Conservation (phyloP, 352 stramenopile species). For the Pythium rishiriense region DNA sequence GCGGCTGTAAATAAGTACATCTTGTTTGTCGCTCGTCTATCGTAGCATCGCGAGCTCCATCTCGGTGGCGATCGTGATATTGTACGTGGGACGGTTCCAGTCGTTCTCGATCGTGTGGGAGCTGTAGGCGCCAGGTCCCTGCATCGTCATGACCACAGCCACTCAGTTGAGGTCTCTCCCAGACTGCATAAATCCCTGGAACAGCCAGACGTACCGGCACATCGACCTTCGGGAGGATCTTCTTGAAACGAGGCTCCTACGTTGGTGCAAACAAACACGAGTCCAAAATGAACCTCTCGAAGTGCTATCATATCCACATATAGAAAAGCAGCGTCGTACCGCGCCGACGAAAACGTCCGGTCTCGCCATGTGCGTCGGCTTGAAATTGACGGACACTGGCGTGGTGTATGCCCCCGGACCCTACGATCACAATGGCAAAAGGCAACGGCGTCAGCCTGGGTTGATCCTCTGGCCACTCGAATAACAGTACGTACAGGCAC, state of each 20-base stretch:
- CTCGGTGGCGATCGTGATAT: conserved; percentile 84
- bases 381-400: conserved; percentile 38
- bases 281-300: not conserved
- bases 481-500: conserved; percentile 44
- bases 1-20: too few relatives aligned
- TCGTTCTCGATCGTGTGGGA: conserved; percentile 66
- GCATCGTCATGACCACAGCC: conserved; percentile 1
- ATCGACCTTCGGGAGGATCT: conserved; percentile 50
- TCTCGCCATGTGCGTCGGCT: conserved; percentile 64
- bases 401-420: conserved; percentile 60
- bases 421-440: conserved; percentile 25
- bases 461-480: not conserved
- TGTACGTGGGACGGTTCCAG: conserved; percentile 87
- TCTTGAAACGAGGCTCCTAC: conserved; percentile 78
- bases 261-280: not conserved
- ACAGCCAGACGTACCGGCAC: conserved; percentile 40
- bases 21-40: conserved; percentile 21
- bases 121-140: conserved; percentile 80
- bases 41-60: conserved; percentile 77
- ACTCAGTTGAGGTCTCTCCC: not conserved
- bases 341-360: conserved; percentile 69
- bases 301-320: not conserved
- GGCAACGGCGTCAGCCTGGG: not conserved
- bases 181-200: too few relatives aligned
- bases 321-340: conserved; percentile 22